phyloP scores from a whole-genome alignment of 495 filamentous ascomycete species.

The Gamarada debralockiae region DNA sequence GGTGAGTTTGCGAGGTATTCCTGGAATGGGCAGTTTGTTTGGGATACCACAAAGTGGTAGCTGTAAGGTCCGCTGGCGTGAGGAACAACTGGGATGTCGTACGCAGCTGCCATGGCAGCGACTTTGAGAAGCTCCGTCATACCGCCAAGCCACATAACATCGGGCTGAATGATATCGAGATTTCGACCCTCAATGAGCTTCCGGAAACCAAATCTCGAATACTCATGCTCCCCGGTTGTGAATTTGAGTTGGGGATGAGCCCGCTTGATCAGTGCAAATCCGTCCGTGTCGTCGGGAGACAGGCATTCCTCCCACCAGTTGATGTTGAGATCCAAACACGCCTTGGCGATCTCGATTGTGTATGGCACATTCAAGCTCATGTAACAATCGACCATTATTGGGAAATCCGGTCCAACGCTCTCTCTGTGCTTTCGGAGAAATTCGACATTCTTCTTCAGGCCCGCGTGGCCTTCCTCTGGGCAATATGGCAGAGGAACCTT shows the following conservation, averaged over 20 bases:
- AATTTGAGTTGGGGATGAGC: constrained; percentile 90
- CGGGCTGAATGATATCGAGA: constrained; percentile 88
- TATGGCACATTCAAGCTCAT: constrained; percentile 92
- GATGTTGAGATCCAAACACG: constrained; percentile 75
- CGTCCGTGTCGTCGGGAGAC: constrained; percentile 84
- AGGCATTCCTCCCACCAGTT: constrained; percentile 97
- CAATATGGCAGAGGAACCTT: constrained; percentile 88
- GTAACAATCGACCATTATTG: constrained; percentile 93
- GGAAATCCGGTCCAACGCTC: constrained; percentile 82
- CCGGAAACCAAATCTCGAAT: constrained; percentile 87
- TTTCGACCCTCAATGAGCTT: constrained; percentile 90
- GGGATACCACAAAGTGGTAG: constrained; percentile 91
- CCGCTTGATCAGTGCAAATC: constrained; percentile 80
- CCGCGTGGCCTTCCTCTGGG: constrained; percentile 77
- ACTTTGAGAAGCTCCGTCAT: constrained; percentile 89
- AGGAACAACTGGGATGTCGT: constrained; percentile 91
- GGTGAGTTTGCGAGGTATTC: constrained; percentile 91
- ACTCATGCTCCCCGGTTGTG: constrained; percentile 94
- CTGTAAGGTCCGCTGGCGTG: constrained; percentile 90
- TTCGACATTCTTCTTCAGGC: constrained; percentile 82
- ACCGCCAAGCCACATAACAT: constrained; percentile 95
- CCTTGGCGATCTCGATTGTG: constrained; percentile 84
- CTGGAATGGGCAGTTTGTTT: constrained; percentile 88
- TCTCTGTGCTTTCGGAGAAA: constrained; percentile 82
- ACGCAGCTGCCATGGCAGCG: constrained; percentile 81